Evolutionary conservation across 2,329 filamentous ascomycete species (phyloP), one percentile per base, ranked within the genome.

Genomic region (Elsinoe ampelina): DNA sequence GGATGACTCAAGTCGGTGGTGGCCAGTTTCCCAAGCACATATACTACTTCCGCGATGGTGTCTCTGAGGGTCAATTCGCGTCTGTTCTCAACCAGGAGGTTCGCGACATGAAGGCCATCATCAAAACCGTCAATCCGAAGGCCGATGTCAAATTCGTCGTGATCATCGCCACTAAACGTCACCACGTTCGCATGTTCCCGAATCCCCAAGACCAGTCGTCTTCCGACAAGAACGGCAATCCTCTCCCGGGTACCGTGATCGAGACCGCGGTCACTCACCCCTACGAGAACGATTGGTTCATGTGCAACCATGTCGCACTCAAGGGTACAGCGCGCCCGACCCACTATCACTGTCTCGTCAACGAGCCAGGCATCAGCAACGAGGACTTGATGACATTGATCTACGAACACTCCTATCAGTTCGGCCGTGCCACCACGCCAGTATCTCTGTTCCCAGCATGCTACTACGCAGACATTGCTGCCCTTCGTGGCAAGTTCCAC

Each of bases 391-490:
- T 95, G 65, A 84, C 85, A 57, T 86, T 97, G 80, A 86, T 97
- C 19, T 97, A 97, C 65, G 86, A 95, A 63, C 90, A 96, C 61
- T 95, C 86, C 43, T 98, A 95, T 71, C 89, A 95, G 57, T 98
- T 95, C 66, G 85, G 86, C 57, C 83, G 93, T 13, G 93, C 91
- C 0, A 97, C 91, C 0, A 97, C 92, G 0, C 89, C 93, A 0
- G 91, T 98, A 0, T 96, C 91, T 0, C 72, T 93, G 0, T 87
- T 80, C 62, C 93, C 93, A 0, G 90, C 93, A 0, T 86, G 97
- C 0, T 98, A 98, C 77, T 98, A 98, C 64, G 90, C 95, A 0
- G 93, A 98, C 71, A 73, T 98, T 61, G 90, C 91, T 34, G 86
- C 89, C 7, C 82, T 83, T 58, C 87, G 93, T 51, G 89, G 88